phyloP scores from a whole-genome alignment of 2,329 filamentous ascomycete genomes.

The Cryphonectria japonica region DNA sequence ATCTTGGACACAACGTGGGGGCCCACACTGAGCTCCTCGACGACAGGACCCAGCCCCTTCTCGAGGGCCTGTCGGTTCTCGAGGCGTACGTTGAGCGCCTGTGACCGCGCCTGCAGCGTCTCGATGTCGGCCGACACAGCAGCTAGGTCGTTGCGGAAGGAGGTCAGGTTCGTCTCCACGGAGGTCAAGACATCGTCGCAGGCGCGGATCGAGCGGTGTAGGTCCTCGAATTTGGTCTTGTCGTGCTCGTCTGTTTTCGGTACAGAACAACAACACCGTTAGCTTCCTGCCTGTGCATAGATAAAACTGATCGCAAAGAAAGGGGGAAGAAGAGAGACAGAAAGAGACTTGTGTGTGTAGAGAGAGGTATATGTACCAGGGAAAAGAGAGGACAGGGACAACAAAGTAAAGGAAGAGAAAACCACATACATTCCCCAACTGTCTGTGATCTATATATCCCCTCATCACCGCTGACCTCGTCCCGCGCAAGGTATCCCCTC shows the following conservation, averaged over 20 bases:
- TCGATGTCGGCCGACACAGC: conserved; percentile 95
- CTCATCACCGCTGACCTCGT: conserved; percentile 36
- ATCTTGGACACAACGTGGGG: conserved; percentile 84
- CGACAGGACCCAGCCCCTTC: conserved; percentile 81
- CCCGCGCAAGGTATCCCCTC: conserved; percentile 63
- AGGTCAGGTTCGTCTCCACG: conserved; percentile 88
- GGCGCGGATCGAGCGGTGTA: conserved; percentile 85
- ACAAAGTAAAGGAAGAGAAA: conserved; percentile 34
- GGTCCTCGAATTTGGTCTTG: conserved; percentile 82
- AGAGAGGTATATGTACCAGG: not conserved
- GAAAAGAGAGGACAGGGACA: conserved; percentile 17
- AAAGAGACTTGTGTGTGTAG: not conserved
- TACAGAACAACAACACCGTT: conserved; percentile 9
- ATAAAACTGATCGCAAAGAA: conserved; percentile 18
- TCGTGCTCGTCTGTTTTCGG: conserved; percentile 69
- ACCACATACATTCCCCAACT: conserved; percentile 70
- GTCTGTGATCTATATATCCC: conserved; percentile 60
- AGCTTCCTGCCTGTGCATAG: not conserved
- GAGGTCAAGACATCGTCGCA: conserved; percentile 94
- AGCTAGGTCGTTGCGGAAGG: conserved; percentile 91
- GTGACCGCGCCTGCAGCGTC: conserved; percentile 83
- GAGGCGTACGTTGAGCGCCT: conserved; percentile 78
- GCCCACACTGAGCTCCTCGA: conserved; percentile 89
- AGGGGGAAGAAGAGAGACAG: not conserved
- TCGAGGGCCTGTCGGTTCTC: conserved; percentile 91